Evolutionary conservation across 73 alveolate genomes (phyloP).

Genomic region (Paramecium bursaria): DNA sequence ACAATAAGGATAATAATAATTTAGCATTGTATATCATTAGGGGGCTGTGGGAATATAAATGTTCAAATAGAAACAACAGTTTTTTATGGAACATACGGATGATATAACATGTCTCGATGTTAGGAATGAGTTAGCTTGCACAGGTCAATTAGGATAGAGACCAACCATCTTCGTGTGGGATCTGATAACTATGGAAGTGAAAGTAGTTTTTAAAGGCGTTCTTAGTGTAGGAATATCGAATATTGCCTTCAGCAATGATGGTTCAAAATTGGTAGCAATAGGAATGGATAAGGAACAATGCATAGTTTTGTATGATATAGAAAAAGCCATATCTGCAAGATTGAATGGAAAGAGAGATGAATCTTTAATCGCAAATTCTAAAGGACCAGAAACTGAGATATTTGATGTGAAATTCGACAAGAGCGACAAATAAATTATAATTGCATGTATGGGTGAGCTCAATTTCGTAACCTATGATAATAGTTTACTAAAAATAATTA

Average conservation of each 20-base stretch:
- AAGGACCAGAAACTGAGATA: slow-evolving; percentile 89
- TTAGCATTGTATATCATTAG: slow-evolving; percentile 95
- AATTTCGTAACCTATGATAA: slow-evolving; percentile 79
- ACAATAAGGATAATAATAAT: slow-evolving; percentile 77
- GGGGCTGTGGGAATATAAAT: slow-evolving; percentile 93
- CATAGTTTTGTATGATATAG: slow-evolving; percentile 92
- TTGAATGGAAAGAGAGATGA: slow-evolving; percentile 67
- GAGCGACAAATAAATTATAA: slow-evolving; percentile 80
- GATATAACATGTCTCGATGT: slow-evolving; percentile 95
- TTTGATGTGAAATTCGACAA: slow-evolving; percentile 89
- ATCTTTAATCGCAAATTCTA: slow-evolving; percentile 86
- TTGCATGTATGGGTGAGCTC: slow-evolving; percentile 94
- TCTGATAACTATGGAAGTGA: slow-evolving; percentile 84
- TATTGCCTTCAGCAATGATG: slow-evolving; percentile 92
- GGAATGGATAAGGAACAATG: slow-evolving; percentile 95
- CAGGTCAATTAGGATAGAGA: slow-evolving; percentile 96
- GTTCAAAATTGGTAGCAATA: slow-evolving; percentile 87
- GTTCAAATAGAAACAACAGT: slow-evolving; percentile 80
- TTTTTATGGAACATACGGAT: slow-evolving; percentile 93
- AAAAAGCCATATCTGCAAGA: slow-evolving; percentile 79
- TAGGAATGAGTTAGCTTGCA: slow-evolving; percentile 79
- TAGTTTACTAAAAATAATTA: slow-evolving; percentile 81
- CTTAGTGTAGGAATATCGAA: slow-evolving; percentile 89
- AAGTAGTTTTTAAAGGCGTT: slow-evolving; percentile 87
- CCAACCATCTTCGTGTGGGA: slow-evolving; percentile 96